Percentiles rank a stretch among this genome's conserved stretches.
Conservation (phyloP, 768 basidiomycete genomes). For the Kwoniella sp. region DNA sequence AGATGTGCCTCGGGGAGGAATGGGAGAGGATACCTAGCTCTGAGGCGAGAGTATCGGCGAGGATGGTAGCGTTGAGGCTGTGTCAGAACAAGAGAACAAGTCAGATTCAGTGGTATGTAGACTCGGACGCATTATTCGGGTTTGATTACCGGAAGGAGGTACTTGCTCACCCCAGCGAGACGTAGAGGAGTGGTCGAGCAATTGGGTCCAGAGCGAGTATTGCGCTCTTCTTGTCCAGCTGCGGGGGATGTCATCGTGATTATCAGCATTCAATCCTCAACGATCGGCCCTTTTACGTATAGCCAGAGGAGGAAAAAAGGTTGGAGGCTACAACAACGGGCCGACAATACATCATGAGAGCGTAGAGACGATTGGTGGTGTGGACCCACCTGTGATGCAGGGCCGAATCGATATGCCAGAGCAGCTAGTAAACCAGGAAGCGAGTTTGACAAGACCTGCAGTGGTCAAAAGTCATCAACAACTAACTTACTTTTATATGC, state of each 20-base stretch:
- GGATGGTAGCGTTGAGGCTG: constrained; percentile 84
- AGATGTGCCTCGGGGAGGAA: constrained; percentile 68
- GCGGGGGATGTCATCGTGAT: neutral
- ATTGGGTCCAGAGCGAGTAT: constrained; percentile 9
- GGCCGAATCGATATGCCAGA: constrained; percentile 32
- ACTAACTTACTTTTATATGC: too few species aligned
- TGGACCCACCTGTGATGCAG: constrained; percentile 18
- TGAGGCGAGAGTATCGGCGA: constrained; percentile 89
- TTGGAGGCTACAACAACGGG: too few species aligned
- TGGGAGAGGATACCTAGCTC: constrained; percentile 84
- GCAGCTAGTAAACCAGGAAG: constrained; percentile 57
- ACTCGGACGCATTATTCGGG: too few species aligned
- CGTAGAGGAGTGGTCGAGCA: constrained; percentile 26
- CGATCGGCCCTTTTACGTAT: too few species aligned
- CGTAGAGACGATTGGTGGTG: neutral
- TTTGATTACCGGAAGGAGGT: too few species aligned
- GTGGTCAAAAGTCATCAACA: too few species aligned
- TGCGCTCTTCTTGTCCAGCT: constrained; percentile 8
- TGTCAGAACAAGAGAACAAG: neutral
- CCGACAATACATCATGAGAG: too few species aligned
- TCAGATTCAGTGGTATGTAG: too few species aligned
- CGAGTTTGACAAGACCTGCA: constrained; percentile 69
- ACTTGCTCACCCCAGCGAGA: constrained; percentile 36
- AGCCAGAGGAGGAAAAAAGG: too few species aligned
- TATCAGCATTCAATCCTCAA: too few species aligned